A percentile compares a stretch with the other conserved stretches of the same genome.
Evolutionary conservation across 1,284 basidiomycete species (phyloP).

Genomic region (Sutorius eximius): DNA sequence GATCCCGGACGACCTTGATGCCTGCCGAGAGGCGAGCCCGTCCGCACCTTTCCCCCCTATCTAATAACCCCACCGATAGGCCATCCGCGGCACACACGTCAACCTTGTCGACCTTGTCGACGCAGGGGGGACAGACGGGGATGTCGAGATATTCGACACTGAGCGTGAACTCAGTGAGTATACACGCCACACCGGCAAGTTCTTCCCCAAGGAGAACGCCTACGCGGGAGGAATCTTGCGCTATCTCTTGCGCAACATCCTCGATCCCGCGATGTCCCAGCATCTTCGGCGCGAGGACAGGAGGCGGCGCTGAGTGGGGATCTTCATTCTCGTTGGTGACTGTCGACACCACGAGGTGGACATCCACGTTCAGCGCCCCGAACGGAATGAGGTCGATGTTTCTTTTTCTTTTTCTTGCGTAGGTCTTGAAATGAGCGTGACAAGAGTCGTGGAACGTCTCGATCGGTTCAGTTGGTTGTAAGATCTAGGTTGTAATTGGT

Average conservation of each 20-base stretch:
- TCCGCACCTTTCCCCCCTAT: not conserved
- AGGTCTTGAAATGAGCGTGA: no score
- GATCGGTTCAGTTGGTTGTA: not conserved
- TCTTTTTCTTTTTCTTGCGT: not conserved
- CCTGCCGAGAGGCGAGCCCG: slow-evolving; percentile 15
- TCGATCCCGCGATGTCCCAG: slow-evolving; percentile 2
- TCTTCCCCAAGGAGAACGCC: slow-evolving; percentile 19
- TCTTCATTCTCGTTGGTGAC: not conserved
- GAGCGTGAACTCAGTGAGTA: slow-evolving; percentile 15
- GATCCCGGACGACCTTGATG: slow-evolving; percentile 3
- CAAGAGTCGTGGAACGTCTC: no score
- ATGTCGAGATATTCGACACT: slow-evolving; percentile 6
- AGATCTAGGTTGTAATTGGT: not conserved
- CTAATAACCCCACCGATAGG: not conserved
- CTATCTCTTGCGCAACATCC: slow-evolving; percentile 20
- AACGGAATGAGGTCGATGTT: not conserved
- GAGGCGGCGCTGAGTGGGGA: slow-evolving; percentile 12
- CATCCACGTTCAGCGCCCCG: not conserved
- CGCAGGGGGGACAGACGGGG: not conserved
- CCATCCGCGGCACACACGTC: not conserved
- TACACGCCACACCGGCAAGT: slow-evolving; percentile 12
- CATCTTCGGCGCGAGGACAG: not conserved
- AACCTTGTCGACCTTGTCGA: slow-evolving; percentile 27
- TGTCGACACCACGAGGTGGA: slow-evolving; percentile 2
- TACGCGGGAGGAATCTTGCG: slow-evolving; percentile 22